These are phyloP conservation scores for Phytophthora pluvialis DNA, from an alignment of 352 stramenopile species.

Conservation along the genomic window DNA sequence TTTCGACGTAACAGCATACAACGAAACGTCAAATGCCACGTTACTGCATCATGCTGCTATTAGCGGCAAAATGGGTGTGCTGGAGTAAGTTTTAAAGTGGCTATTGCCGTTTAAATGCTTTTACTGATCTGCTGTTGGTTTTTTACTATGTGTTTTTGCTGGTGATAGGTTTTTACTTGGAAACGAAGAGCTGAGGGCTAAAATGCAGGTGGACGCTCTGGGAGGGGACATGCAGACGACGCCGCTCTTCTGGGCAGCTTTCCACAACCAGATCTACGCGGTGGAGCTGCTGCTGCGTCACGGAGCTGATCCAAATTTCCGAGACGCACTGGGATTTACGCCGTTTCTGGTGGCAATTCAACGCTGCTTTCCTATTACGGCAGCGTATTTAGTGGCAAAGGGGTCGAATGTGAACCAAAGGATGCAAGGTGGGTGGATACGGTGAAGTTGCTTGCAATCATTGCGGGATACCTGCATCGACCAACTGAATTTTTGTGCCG, in stretches of 20 bases:
- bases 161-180: slow-evolving; percentile 56
- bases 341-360: slow-evolving; percentile 76
- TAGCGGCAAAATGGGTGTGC: slow-evolving; percentile 79
- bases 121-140: neutral
- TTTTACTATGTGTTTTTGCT: neutral
- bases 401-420: slow-evolving; percentile 68
- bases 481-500: slow-evolving; percentile 3
- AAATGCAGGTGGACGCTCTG: slow-evolving; percentile 56
- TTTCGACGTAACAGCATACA: slow-evolving; percentile 68
- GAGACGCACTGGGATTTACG: slow-evolving; percentile 58
- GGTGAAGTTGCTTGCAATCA: neutral
- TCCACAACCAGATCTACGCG: slow-evolving; percentile 82
- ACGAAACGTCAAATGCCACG: slow-evolving; percentile 62
- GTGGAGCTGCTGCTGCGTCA: slow-evolving; percentile 74
- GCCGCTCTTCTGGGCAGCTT: slow-evolving; percentile 78
- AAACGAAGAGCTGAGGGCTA: slow-evolving; percentile 37
- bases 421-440: slow-evolving; percentile 41
- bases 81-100: slow-evolving; percentile 50
- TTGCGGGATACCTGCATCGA: neutral
- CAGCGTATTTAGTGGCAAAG: slow-evolving; percentile 80
- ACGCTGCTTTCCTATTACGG: slow-evolving; percentile 75
- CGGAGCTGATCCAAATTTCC: slow-evolving; percentile 59
- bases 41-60: slow-evolving; percentile 81
- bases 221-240: slow-evolving; percentile 69
- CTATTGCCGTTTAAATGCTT: too few species aligned